phyloP scores from a whole-genome alignment of 2,329 filamentous ascomycete genomes.

The Tolypocladium ophioglossoides region DNA sequence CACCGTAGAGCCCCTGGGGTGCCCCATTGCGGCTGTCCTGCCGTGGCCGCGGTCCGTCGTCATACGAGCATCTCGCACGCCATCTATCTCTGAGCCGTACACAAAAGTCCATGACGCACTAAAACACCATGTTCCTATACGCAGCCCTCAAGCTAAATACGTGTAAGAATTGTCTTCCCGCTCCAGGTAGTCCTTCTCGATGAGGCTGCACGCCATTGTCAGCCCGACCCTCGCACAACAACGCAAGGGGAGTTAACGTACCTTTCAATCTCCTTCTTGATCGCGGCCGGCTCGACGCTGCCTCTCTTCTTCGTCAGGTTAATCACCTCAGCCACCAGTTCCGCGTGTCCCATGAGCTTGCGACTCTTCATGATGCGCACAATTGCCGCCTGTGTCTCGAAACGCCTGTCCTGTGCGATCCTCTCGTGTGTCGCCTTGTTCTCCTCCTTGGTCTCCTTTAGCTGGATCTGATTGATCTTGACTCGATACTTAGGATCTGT shows the following conservation, averaged over 20 bases:
- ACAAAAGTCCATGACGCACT: background rate
- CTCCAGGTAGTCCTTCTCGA: constrained; percentile 91
- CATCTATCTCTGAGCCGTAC: background rate
- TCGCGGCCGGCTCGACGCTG: constrained; percentile 73
- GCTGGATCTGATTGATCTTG: constrained; percentile 98
- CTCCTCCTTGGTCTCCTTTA: constrained; percentile 91
- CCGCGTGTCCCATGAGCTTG: constrained; percentile 77
- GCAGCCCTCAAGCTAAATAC: constrained; percentile 44
- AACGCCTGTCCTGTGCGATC: constrained; percentile 80
- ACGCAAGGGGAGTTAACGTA: constrained; percentile 27
- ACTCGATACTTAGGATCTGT: constrained; percentile 74
- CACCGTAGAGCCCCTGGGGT: background rate
- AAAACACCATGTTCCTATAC: background rate
- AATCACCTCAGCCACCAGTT: constrained; percentile 86
- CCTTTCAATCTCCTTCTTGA: constrained; percentile 97
- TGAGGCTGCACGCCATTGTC: constrained; percentile 45
- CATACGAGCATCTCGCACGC: background rate
- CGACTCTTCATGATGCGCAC: constrained; percentile 94
- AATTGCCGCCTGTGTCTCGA: constrained; percentile 94
- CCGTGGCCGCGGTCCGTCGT: background rate
- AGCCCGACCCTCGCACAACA: background rate
- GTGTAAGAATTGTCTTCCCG: constrained; percentile 60
- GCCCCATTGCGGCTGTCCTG: background rate
- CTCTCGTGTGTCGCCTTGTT: constrained; percentile 90
- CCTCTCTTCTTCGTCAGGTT: constrained; percentile 79